Base-by-base conservation (phyloP, 495 filamentous ascomycete species). In the Aspergillus haitiensis region DNA sequence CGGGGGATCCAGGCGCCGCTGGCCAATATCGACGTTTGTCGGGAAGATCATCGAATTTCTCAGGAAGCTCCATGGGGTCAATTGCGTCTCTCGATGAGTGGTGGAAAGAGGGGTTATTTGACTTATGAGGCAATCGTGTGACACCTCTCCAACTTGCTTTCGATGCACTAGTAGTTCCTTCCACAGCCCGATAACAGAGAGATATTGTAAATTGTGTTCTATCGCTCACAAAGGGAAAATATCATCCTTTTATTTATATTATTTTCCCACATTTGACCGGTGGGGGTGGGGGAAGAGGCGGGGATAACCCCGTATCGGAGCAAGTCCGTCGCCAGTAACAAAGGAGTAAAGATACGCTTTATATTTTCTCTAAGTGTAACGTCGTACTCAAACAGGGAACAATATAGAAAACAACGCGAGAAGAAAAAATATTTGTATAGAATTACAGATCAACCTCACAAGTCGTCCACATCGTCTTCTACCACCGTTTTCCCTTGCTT, bases 11-110 rank as follows among this genome's bases (percentile, higher is more conserved):
- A 10, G 79, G 66, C 1, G 66, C 42, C 0, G 69, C 79, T 16
- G 79, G 74, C 79, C 79, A 83, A 63, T 75, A 80, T 34, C 74
- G 71, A 36, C 71, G 73, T 55, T 77, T 78, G 64, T 83, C 71
- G 2, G 79, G 78, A 11, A 83, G 75, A 45, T 82, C 77, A 57
- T 81, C 76, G 47, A 68, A 79, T 53, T 62, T 75, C 37, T 72
- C 70, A n/a, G 75, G 75, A 1, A 76, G 65, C 8, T 64, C 44
- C 46, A 65, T 60, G 15, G 47, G 58, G 5, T 67, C 57, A 69
- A 73, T 75, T 31, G n/a, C 68, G 49, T 16, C 3, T 15, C 39
- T 48, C 33, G 47, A 37, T 50, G 7, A 7, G 6, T 27, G 39
- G 40, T n/a, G 52, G 18, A 55, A n/a, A 51, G 32, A 55, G 34